Conservation (phyloP, 805 yeast genomes). For the Spathaspora boniae region DNA sequence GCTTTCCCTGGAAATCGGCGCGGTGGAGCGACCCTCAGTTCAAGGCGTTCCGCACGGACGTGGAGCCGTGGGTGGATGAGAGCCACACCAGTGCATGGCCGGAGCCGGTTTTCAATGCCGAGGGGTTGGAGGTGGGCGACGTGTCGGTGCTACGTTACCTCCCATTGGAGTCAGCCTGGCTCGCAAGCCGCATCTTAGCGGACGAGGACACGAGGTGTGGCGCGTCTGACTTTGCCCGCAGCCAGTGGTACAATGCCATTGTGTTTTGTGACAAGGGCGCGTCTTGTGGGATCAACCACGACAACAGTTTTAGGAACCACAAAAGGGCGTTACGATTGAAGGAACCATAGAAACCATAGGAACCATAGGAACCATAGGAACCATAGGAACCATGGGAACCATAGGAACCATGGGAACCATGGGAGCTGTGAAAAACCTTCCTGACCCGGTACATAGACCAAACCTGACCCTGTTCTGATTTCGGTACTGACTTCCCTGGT, state of each 20-base stretch:
- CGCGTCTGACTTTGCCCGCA: conserved; percentile 7
- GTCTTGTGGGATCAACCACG: conserved; percentile 8
- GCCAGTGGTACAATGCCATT: conserved; percentile 11
- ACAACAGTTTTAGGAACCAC: too few relatives aligned
- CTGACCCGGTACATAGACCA: too few relatives aligned
- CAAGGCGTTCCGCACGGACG: conserved; percentile 5
- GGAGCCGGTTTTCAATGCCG: conserved; percentile 4
- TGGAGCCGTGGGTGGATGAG: neutral
- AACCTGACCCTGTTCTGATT: too few relatives aligned
- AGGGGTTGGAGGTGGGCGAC: conserved; percentile 5
- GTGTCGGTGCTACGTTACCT: conserved; percentile 8
- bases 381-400: too few relatives aligned
- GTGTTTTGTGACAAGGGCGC: conserved; percentile 9
- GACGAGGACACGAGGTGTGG: conserved; percentile 9
- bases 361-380: too few relatives aligned
- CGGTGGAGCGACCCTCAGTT: conserved; percentile 24
- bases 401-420: too few relatives aligned
- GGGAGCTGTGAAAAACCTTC: too few relatives aligned
- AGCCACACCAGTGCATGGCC: neutral
- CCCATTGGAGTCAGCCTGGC: conserved; percentile 7
- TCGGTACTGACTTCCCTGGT: too few relatives aligned
- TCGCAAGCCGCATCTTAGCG: conserved; percentile 10
- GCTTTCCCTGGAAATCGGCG: conserved; percentile 51
- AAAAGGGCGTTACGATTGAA: too few relatives aligned
- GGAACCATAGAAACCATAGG: too few relatives aligned